Evolutionary conservation across 2,329 filamentous ascomycete genomes (phyloP).

Genomic region (Aspergillus fumigatiaffinis): DNA sequence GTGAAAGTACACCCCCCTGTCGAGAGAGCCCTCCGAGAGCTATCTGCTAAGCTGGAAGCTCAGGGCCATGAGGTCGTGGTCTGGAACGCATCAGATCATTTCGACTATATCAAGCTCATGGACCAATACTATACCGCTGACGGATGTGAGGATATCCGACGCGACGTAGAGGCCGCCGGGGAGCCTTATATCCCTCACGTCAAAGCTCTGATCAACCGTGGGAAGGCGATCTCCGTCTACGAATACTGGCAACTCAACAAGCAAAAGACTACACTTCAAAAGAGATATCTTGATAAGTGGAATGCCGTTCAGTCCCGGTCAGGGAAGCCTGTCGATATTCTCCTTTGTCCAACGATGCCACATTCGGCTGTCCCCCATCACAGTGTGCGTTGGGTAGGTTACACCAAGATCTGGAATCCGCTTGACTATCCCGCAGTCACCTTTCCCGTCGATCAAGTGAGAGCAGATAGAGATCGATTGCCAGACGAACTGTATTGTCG

Average conservation of each 20-base stretch:
- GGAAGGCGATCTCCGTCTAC: constrained; percentile 55
- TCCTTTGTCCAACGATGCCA: constrained; percentile 59
- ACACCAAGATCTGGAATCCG: constrained; percentile 61
- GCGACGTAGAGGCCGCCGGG: constrained; percentile 51
- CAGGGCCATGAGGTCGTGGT: constrained; percentile 54
- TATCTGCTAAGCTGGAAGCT: constrained; percentile 34
- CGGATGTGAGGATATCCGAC: constrained; percentile 59
- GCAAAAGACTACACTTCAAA: constrained; percentile 51
- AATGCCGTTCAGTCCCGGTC: constrained; percentile 43
- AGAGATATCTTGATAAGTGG: constrained; percentile 59
- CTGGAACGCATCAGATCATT: constrained; percentile 52
- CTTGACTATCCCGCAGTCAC: constrained; percentile 59
- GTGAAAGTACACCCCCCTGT: constrained; percentile 55
- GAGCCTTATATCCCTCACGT: constrained; percentile 60
- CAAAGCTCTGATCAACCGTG: constrained; percentile 52
- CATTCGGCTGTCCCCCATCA: constrained; percentile 52
- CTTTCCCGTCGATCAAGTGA: constrained; percentile 51
- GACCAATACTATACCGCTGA: constrained; percentile 61
- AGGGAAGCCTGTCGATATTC: constrained; percentile 50
- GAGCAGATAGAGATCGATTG: constrained; percentile 37
- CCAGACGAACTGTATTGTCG: constrained; percentile 39
- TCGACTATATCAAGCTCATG: constrained; percentile 54
- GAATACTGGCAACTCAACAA: constrained; percentile 66
- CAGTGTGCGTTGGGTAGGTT: constrained; percentile 49
- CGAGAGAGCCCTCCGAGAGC: constrained; percentile 40